Evolutionary conservation across 1,139 yeast genomes (phyloP), one percentile per base, ranked within the genome.

Genomic region (Protomyces macrosporus): DNA sequence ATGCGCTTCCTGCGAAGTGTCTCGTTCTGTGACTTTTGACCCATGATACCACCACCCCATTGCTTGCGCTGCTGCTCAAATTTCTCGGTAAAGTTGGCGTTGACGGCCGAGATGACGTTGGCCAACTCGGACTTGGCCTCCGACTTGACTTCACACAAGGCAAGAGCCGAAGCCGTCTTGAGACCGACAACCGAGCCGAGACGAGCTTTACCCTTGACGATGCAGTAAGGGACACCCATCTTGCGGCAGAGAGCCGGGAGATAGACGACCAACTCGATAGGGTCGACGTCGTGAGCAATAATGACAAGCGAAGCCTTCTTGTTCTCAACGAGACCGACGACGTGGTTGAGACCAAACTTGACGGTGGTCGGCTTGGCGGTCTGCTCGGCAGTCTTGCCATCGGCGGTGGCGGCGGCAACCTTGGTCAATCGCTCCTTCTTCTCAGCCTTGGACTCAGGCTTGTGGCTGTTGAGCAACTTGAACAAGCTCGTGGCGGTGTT

Each of bases 11-110:
- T 58, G 35, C 62, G 62, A 32, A 37, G 52, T 4, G 62, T 58
- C 62, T 58, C 62, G 56, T 58, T 58, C 45, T 36, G 42, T 74
- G 97, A 89, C 84, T 91, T 91, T 74, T 88, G 82, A 79, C 98
- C 97, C 84, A 93, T 83, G 79, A 88, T 77, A 85, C 98, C 98
- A 84, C 98, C 98, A 85, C 98, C 98, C 98, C 98, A 91, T 87
- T 90, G 96, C 83, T 89, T 90, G 85, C 95, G 91, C 78, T 83
- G 77, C 73, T 91, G 97, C 76, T 91, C 97, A 86, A 86, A 89
- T 82, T 90, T 89, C 76, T 88, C 95, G 74, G 81, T 78, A 81
- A 86, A 91, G 93, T 90, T 90, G 72, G 95, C 86, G 81, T 89
- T 86, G 79, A 93, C 84, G 77, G 98, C 87, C 68, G 97, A 87